Conservation (phyloP, 2,329 filamentous ascomycete genomes). For the Neurospora crassa region DNA sequence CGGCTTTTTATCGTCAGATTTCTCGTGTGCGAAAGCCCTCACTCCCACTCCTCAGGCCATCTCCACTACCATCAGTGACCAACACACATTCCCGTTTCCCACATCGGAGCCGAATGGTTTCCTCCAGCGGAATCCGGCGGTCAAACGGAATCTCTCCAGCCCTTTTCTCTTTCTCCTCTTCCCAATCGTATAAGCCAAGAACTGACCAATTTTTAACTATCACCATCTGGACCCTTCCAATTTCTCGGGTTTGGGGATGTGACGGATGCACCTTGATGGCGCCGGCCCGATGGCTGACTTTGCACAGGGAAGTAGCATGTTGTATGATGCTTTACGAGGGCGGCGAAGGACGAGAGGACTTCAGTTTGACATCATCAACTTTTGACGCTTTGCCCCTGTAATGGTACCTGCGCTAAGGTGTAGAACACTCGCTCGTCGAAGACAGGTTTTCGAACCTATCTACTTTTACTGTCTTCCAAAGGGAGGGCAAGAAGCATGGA, state of each 20-base stretch:
- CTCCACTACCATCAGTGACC: not conserved
- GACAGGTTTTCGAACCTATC: not conserved
- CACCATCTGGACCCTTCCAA: not conserved
- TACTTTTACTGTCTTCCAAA: not conserved
- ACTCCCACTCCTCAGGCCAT: not conserved
- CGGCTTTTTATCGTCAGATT: not conserved
- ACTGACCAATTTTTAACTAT: not conserved
- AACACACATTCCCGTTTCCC: not conserved
- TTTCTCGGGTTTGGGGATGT: not conserved
- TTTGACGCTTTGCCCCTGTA: not conserved
- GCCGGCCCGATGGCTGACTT: not conserved
- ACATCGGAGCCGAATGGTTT: not conserved
- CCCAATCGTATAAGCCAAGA: not conserved
- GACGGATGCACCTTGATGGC: not conserved
- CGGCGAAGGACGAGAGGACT: not conserved
- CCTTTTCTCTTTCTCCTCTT: not conserved
- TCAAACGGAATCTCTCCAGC: not conserved
- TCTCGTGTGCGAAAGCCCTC: not conserved
- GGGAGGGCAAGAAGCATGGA: not conserved
- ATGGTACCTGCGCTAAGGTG: not conserved
- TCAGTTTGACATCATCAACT: not conserved
- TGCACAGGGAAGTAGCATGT: not conserved
- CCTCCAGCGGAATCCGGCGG: not conserved
- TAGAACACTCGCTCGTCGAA: not conserved
- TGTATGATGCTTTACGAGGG: not conserved